A percentile compares a stretch with the other conserved stretches of the same genome.
These are phyloP conservation scores for Paecilomyces niveus DNA, from an alignment of 2,329 filamentous ascomycete genomes.

Conservation along the genomic window DNA sequence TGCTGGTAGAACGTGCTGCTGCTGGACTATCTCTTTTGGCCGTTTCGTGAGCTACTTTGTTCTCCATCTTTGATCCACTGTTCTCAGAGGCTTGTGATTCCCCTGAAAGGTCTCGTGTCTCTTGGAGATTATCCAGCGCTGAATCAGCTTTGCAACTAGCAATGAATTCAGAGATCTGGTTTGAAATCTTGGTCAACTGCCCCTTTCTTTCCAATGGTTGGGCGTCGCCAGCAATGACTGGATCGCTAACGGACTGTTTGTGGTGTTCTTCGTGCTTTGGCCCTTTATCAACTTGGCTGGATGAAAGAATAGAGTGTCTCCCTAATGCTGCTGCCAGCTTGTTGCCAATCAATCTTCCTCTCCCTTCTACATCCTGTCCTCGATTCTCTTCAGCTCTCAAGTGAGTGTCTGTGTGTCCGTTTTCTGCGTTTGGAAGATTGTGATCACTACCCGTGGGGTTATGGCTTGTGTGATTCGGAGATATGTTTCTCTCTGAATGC, in stretches of 20 bases:
- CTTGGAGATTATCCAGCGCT: background rate
- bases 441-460: background rate
- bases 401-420: background rate
- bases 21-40: background rate
- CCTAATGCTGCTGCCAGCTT: background rate
- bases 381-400: background rate
- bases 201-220: background rate
- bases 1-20: background rate
- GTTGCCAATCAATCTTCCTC: background rate
- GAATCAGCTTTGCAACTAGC: background rate
- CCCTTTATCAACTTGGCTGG: background rate
- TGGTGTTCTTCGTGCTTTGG: background rate
- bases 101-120: background rate
- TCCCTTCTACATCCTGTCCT: background rate
- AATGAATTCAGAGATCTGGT: constrained; percentile 12
- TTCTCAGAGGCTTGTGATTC: background rate
- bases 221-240: background rate
- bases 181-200: constrained; percentile 7
- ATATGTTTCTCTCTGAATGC: background rate
- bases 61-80: background rate
- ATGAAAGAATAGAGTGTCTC: background rate
- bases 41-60: background rate
- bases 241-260: background rate
- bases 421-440: background rate
- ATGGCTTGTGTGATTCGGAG: background rate